Conservation (phyloP, 495 filamentous ascomycete species). For the Elasticomyces elasticus region DNA sequence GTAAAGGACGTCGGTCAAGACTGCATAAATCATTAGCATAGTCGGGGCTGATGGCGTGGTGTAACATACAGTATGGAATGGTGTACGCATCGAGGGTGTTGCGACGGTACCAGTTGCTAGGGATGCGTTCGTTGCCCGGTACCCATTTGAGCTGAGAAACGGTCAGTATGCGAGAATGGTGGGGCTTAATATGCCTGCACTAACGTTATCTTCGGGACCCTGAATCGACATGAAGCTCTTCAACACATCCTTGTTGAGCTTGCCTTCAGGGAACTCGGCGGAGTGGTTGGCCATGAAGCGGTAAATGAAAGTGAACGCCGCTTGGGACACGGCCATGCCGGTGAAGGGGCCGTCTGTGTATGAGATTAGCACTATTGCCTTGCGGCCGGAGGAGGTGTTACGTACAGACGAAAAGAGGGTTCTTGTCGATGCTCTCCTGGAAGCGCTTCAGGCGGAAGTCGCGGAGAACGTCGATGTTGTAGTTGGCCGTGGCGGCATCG, state of each 20-base stretch:
- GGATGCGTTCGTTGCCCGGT: constrained; percentile 30
- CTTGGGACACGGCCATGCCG: constrained; percentile 24
- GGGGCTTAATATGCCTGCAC: not conserved
- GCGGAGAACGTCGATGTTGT: constrained; percentile 24
- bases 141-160: constrained; percentile 8
- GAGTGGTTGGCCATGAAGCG: constrained; percentile 33
- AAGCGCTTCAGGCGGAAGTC: constrained; percentile 26
- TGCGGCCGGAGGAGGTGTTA: not conserved
- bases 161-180: not conserved
- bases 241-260: constrained; percentile 23
- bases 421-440: constrained; percentile 28
- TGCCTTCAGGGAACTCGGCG: constrained; percentile 29
- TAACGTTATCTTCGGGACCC: constrained; percentile 20
- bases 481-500: constrained; percentile 27
- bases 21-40: not conserved
- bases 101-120: constrained; percentile 53
- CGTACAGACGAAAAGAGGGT: constrained; percentile 30
- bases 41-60: not conserved
- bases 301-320: constrained; percentile 27
- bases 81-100: constrained; percentile 30
- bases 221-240: constrained; percentile 25
- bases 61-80: constrained; percentile 27
- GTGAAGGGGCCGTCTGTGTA: constrained; percentile 18
- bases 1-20: constrained; percentile 19
- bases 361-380: not conserved